Conservation (phyloP, 192 early-diverging fungal species). For the Umbelopsis isabellina region DNA sequence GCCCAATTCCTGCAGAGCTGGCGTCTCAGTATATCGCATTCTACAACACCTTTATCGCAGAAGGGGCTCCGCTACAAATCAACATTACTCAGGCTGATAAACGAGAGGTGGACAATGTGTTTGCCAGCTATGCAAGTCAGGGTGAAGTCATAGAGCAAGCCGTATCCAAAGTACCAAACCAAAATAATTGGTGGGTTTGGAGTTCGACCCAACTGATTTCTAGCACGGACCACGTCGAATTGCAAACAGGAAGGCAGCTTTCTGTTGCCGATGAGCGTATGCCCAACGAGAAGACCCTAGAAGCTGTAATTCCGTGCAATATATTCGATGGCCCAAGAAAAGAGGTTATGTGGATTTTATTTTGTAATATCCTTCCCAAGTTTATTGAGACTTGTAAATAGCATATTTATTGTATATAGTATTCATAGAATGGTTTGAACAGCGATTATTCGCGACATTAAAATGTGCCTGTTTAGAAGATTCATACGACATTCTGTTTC, state of each 20-base stretch:
- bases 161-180: neutral
- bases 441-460: no score
- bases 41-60: constrained; percentile 23
- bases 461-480: no score
- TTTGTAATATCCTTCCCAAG: constrained; percentile 25
- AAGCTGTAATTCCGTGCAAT: neutral
- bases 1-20: neutral
- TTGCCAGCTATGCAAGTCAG: neutral
- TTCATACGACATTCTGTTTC: no score
- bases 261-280: neutral
- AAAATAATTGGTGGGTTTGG: neutral
- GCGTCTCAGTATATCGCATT: constrained; percentile 19
- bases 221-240: neutral
- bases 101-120: constrained; percentile 4
- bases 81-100: constrained; percentile 26
- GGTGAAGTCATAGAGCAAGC: neutral
- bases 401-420: neutral
- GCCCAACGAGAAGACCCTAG: neutral
- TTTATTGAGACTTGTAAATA: constrained; percentile 15
- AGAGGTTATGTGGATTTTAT: constrained; percentile 27
- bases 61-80: constrained; percentile 25
- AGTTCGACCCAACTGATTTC: neutral
- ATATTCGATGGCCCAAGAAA: constrained; percentile 19
- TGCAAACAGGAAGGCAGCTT: neutral
- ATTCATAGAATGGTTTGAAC: neutral